These are phyloP conservation scores for Cyclocybe cylindracea DNA, from an alignment of 768 basidiomycete genomes.

Conservation along the genomic window DNA sequence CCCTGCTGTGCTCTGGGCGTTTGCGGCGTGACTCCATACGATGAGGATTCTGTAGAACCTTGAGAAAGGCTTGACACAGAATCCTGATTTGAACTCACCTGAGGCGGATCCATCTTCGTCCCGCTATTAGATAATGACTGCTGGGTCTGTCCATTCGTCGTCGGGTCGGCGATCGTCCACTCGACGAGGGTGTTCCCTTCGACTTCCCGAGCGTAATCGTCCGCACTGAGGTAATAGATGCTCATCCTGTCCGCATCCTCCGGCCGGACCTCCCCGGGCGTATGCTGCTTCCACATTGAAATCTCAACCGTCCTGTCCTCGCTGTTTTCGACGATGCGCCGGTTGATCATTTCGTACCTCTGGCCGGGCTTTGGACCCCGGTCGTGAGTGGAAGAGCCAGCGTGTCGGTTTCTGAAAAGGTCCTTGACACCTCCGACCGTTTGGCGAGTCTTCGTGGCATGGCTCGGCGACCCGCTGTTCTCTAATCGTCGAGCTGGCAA, in stretches of 20 bases:
- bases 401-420: slow-evolving; percentile 21
- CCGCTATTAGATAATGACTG: background rate
- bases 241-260: slow-evolving; percentile 41
- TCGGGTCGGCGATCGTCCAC: slow-evolving; percentile 3
- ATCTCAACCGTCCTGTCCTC: slow-evolving; percentile 55
- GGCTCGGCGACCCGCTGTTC: background rate
- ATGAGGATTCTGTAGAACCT: background rate
- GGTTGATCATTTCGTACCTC: slow-evolving; percentile 43
- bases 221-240: slow-evolving; percentile 44
- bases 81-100: background rate
- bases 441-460: slow-evolving; percentile 8
- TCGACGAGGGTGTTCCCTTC: slow-evolving; percentile 15
- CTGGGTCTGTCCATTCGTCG: background rate
- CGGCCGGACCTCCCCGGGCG: slow-evolving; percentile 38
- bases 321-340: slow-evolving; percentile 46
- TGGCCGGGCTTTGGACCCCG: slow-evolving; percentile 32
- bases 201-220: slow-evolving; percentile 31
- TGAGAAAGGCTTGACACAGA: background rate
- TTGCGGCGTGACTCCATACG: background rate
- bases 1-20: background rate
- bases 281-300: slow-evolving; percentile 57
- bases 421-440: slow-evolving; percentile 15
- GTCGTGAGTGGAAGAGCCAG: slow-evolving; percentile 15
- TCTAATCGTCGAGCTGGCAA: slow-evolving; percentile 6
- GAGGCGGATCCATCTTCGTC: background rate